A percentile compares a stretch with the other conserved stretches of the same genome.
Conservation (phyloP, 1,139 yeast genomes). For the Taphrina betulina region DNA sequence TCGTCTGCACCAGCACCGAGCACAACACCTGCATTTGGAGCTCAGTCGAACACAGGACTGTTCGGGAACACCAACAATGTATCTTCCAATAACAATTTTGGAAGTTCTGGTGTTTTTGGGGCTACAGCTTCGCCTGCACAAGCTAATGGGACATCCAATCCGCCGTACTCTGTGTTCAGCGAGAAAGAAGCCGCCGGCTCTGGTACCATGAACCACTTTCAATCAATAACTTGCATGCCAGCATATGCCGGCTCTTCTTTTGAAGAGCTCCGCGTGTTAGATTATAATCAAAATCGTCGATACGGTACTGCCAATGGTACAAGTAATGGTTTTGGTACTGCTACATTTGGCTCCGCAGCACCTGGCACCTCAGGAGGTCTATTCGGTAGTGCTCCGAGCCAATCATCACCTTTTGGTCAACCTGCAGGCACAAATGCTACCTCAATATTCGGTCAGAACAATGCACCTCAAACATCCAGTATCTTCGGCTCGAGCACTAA, state of each 20-base stretch:
- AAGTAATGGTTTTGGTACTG: conserved; percentile 39
- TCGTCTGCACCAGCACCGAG: conserved; percentile 37
- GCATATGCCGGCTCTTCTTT: conserved; percentile 77
- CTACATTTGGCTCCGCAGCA: conserved; percentile 39
- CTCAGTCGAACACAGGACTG: conserved; percentile 38
- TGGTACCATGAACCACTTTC: conserved; percentile 57
- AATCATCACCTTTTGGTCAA: conserved; percentile 10
- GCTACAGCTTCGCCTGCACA: conserved; percentile 32
- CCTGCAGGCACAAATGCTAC: conserved; percentile 32
- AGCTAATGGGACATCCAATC: conserved; percentile 37
- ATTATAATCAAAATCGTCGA: conserved; percentile 73
- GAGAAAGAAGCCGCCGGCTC: conserved; percentile 63
- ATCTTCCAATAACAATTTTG: conserved; percentile 32
- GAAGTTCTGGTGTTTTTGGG: conserved; percentile 40
- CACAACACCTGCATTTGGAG: conserved; percentile 35
- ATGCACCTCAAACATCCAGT: conserved; percentile 29
- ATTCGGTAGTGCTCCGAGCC: conserved; percentile 38
- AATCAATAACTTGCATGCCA: conserved; percentile 83
- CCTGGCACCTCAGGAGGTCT: conserved; percentile 38
- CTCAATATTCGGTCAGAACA: conserved; percentile 43
- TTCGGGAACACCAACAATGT: conserved; percentile 31
- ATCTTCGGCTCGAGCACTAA: conserved; percentile 36
- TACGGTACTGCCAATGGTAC: conserved; percentile 48
- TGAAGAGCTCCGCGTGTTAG: conserved; percentile 87
- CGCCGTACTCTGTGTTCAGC: conserved; percentile 53